These are phyloP conservation scores for Cladobotryum protrusum DNA, from an alignment of 2,329 filamentous ascomycete genomes.

Conservation along the genomic window DNA sequence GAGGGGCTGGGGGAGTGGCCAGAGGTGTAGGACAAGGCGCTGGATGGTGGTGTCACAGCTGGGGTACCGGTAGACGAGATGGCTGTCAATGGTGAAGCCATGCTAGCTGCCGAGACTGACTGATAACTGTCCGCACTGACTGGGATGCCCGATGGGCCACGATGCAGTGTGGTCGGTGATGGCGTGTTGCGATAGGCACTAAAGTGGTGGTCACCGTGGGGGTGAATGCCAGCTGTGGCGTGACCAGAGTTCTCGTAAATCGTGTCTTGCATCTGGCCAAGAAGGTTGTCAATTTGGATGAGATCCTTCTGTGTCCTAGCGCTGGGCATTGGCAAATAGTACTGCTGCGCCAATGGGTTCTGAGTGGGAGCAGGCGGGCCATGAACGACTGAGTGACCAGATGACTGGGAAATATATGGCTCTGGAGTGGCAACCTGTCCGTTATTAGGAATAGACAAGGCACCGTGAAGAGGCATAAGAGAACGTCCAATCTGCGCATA, in stretches of 20 bases:
- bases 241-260: slow-evolving; percentile 90
- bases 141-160: slow-evolving; percentile 28
- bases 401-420: slow-evolving; percentile 42
- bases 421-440: slow-evolving; percentile 38
- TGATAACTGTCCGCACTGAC: slow-evolving; percentile 32
- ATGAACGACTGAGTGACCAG: slow-evolving; percentile 42
- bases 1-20: slow-evolving; percentile 69
- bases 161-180: slow-evolving; percentile 41
- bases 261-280: slow-evolving; percentile 93
- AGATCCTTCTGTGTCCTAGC: slow-evolving; percentile 90
- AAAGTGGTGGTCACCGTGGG: slow-evolving; percentile 61
- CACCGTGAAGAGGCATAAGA: slow-evolving; percentile 71
- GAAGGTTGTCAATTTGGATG: slow-evolving; percentile 86
- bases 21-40: slow-evolving; percentile 69
- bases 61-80: slow-evolving; percentile 63
- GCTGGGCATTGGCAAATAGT: slow-evolving; percentile 79
- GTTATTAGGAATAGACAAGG: slow-evolving; percentile 56
- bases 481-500: slow-evolving; percentile 89
- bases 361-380: slow-evolving; percentile 56
- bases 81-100: slow-evolving; percentile 55
- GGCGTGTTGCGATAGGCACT: slow-evolving; percentile 53
- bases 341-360: slow-evolving; percentile 59
- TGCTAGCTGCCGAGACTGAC: slow-evolving; percentile 46
- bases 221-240: slow-evolving; percentile 71
- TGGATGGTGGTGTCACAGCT: slow-evolving; percentile 69